Evolutionary conservation across 2,329 filamentous ascomycete species (phyloP).

Genomic region (Thyridium curvatum): DNA sequence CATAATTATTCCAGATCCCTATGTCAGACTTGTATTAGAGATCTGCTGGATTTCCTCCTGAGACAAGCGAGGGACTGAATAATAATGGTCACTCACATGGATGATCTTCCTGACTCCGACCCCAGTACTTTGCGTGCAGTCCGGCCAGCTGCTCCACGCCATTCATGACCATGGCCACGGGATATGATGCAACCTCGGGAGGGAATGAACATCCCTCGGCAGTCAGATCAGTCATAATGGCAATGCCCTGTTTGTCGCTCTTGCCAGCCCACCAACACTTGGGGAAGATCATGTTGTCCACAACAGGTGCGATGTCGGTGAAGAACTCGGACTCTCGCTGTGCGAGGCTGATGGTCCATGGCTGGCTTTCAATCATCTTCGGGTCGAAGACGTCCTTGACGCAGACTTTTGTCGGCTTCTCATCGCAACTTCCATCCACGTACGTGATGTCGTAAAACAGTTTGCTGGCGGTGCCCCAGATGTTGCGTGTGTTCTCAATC

Average conservation of each 20-base stretch:
- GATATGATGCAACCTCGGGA: constrained; percentile 20
- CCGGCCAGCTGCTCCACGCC: constrained; percentile 31
- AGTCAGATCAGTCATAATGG: constrained; percentile 27
- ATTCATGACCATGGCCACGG: constrained; percentile 22
- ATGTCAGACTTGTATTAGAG: constrained; percentile 3
- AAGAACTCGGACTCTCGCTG: constrained; percentile 31
- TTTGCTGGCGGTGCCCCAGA: too few species aligned
- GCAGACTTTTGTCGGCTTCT: constrained; percentile 19
- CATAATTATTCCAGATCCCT: constrained; percentile 29
- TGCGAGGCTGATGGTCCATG: constrained; percentile 20
- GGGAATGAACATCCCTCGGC: constrained; percentile 26
- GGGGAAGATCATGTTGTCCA: constrained; percentile 24
- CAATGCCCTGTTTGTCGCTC: constrained; percentile 26
- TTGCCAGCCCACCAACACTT: constrained; percentile 28
- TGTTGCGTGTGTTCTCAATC: too few species aligned
- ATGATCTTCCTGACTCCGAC: constrained; percentile 18
- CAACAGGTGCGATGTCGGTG: constrained; percentile 21
- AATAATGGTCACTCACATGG: constrained; percentile 7
- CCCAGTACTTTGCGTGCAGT: constrained; percentile 32
- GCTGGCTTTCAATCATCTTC: constrained; percentile 21
- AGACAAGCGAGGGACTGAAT: too few species aligned
- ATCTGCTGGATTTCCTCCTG: too few species aligned
- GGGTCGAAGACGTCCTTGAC: constrained; percentile 32
- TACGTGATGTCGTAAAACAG: constrained; percentile 13
- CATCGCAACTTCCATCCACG: constrained; percentile 9